Conservation (phyloP, 345 rosid species). For the Euclidium syriacum region DNA sequence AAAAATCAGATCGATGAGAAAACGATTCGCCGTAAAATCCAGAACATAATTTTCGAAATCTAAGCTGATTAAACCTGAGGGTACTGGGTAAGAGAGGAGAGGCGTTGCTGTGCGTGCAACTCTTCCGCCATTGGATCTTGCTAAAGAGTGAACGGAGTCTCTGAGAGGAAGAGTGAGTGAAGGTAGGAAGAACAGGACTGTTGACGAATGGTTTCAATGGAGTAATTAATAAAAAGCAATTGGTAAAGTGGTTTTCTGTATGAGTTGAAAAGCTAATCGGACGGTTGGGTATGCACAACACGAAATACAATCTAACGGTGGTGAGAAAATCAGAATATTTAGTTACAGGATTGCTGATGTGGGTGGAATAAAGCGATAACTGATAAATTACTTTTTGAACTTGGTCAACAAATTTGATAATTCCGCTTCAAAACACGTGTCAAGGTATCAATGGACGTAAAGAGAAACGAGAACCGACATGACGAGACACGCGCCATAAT, state of each 20-base stretch:
- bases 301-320: constrained; percentile 28
- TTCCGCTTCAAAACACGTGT: not conserved
- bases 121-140: not conserved
- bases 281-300: constrained; percentile 22
- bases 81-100: constrained; percentile 29
- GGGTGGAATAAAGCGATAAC: not conserved
- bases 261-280: constrained; percentile 19
- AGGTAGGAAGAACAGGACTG: no score
- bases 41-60: not conserved
- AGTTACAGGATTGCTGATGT: constrained; percentile 33
- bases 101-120: not conserved
- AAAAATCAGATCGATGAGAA: not conserved
- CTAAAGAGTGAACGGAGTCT: not conserved
- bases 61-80: constrained; percentile 21
- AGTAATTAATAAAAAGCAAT: not conserved
- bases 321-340: not conserved
- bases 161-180: constrained; percentile 5
- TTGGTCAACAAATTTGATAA: not conserved
- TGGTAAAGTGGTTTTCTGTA: constrained; percentile 4
- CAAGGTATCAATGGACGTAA: not conserved
- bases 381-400: not conserved
- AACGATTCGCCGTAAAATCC: not conserved
- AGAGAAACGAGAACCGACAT: not conserved
- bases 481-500: no score
- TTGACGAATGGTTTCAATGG: no score